These are phyloP conservation scores for Chalciporus piperatus DNA, from an alignment of 768 basidiomycete species.

Conservation along the genomic window DNA sequence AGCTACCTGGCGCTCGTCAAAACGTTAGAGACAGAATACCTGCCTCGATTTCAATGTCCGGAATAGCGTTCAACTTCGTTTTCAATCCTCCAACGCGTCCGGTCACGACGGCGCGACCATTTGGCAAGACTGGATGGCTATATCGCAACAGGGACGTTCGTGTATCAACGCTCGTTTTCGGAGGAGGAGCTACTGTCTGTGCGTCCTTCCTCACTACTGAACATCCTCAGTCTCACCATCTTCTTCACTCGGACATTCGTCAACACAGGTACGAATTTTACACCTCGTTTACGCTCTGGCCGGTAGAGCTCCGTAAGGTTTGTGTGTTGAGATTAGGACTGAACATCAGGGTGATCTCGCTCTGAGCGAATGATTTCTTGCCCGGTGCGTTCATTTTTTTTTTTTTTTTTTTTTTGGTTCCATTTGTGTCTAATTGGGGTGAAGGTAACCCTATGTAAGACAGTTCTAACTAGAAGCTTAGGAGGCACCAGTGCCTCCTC, in stretches of 20 bases:
- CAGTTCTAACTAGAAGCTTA: no score
- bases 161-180: constrained; percentile 37
- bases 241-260: not conserved
- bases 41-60: not conserved
- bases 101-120: not conserved
- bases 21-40: not conserved
- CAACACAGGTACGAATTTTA: constrained; percentile 53
- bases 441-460: no score
- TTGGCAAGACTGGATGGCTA: constrained; percentile 1
- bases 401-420: no score
- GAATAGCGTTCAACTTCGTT: constrained; percentile 1
- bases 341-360: constrained; percentile 54
- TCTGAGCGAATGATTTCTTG: constrained; percentile 50
- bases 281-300: constrained; percentile 61
- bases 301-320: constrained; percentile 54
- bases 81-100: constrained; percentile 12
- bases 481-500: no score
- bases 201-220: constrained; percentile 15
- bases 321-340: constrained; percentile 63
- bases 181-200: constrained; percentile 44
- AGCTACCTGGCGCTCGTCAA: not conserved
- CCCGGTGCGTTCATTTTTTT: constrained; percentile 39
- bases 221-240: not conserved
- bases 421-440: no score
- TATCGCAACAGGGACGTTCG: constrained; percentile 23